These are phyloP conservation scores for Hemisphaericaspora subhashii DNA, from an alignment of 1,139 yeast genomes.

Conservation along the genomic window DNA sequence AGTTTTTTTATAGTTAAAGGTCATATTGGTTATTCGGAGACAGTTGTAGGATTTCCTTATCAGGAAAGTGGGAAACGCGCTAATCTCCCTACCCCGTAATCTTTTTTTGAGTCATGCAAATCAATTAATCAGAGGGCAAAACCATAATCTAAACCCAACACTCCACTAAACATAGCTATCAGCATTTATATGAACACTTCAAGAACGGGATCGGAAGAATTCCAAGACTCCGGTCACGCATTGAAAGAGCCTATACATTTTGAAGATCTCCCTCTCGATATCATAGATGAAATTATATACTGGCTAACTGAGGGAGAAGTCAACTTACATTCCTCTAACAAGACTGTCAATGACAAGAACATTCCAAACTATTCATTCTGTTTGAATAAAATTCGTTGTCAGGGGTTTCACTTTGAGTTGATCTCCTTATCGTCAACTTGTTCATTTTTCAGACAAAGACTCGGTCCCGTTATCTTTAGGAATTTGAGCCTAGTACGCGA, in stretches of 20 bases:
- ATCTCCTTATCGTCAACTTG: constrained; percentile 29
- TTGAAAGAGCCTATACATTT: constrained; percentile 4
- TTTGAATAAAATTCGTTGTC: constrained; percentile 16
- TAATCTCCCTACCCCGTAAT: neutral
- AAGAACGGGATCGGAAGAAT: neutral
- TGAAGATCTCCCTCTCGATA: constrained; percentile 20
- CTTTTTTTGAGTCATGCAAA: neutral
- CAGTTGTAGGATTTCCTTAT: neutral
- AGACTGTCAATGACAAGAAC: neutral
- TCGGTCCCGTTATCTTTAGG: constrained; percentile 24
- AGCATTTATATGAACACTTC: neutral
- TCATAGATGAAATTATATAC: constrained; percentile 18
- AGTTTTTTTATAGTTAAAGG: neutral
- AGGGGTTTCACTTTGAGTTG: constrained; percentile 15
- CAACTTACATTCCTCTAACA: constrained; percentile 5
- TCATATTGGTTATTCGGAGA: neutral
- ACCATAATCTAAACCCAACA: no score
- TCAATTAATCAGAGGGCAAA: no score
- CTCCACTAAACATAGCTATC: no score
- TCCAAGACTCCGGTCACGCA: neutral
- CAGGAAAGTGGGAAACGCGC: constrained; percentile 1
- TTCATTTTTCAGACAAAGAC: constrained; percentile 19
- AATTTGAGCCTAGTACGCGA: constrained; percentile 26
- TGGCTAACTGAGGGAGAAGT: constrained; percentile 15
- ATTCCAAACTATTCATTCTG: constrained; percentile 15